Evolutionary conservation across 192 early-diverging fungal species (phyloP).

Genomic region (Coemansia sp.): DNA sequence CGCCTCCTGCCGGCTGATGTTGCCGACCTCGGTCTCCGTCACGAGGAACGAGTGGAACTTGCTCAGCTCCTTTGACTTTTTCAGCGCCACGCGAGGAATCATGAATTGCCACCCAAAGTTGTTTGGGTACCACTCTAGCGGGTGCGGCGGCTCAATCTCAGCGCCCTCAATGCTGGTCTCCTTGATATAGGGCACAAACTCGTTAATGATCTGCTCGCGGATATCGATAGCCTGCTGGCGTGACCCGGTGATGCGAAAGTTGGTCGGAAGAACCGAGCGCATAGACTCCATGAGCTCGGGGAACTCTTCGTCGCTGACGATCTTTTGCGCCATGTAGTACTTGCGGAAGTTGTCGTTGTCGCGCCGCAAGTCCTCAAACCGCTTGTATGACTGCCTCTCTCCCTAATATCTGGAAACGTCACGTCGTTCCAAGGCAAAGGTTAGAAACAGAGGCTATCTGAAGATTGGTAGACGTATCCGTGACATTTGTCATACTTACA

Average conservation of each 20-base stretch:
- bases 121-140: constrained; percentile 87
- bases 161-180: constrained; percentile 68
- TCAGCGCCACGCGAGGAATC: constrained; percentile 71
- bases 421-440: not conserved
- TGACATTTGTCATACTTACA: constrained; percentile 18
- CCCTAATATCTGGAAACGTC: constrained; percentile 18
- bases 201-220: constrained; percentile 54
- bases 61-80: constrained; percentile 71
- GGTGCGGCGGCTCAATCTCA: constrained; percentile 69
- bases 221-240: constrained; percentile 56
- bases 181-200: constrained; percentile 61
- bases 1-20: constrained; percentile 93
- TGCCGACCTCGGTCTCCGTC: constrained; percentile 97
- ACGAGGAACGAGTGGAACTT: constrained; percentile 94
- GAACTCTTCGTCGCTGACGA: constrained; percentile 85
- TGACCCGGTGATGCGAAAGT: constrained; percentile 93
- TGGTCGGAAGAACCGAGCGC: constrained; percentile 76
- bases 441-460: not conserved
- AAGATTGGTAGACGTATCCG: not conserved
- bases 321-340: constrained; percentile 49
- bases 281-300: constrained; percentile 68
- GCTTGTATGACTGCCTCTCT: constrained; percentile 42
- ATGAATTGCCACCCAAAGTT: constrained; percentile 86
- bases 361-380: constrained; percentile 47
- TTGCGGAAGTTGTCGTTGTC: constrained; percentile 53